Evolutionary conservation across 1,139 yeast species (phyloP), one percentile per base, ranked within the genome.

Genomic region (Hyphopichia khmerensis): DNA sequence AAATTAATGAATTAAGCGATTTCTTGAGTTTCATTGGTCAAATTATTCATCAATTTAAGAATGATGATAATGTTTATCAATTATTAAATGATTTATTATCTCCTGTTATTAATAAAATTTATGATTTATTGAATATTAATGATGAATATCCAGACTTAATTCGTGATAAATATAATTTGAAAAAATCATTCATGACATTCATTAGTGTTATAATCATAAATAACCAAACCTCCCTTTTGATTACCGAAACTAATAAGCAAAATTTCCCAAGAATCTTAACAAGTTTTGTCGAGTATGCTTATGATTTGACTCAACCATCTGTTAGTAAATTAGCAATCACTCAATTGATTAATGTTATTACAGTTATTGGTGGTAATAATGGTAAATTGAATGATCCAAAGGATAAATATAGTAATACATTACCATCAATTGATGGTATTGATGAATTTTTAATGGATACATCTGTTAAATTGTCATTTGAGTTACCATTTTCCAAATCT

Each of bases 21-120:
- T 90, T 95, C 58, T 67, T 90, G 44, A 79, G 93, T 40, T 93
- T 93, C 59, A 69, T 93, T 51, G 95, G 96, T 7, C 98, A 93
- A 64, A 78, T 93, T 47, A 80, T 87, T 39, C 98, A 93, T 62
- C 79, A 75, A 53, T 89, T 85, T 63, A 79, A 81, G 54, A 70
- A 72, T 38, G 85, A 87, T 52, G 82, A 79, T 36, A 77, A 76
- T 39, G 80, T 91, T 43, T 89, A 86, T 60, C 83, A 82, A 52
- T 70, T 95, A 63, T 72, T 93, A 48, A 82, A 85, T 54, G 82
- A 83, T 44, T 67, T 93, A 47, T 62, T 90, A 46, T 69, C 87
- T 2, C 96, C 97, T 15, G 73, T 93, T 39, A 70, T 88, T 37
- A 74, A 73, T 41, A 87, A 87, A 55, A 73, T 87, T 13, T 80